These are phyloP conservation scores for Adansonia madagascariensis DNA, from an alignment of 441 rosid genomes.

Conservation along the genomic window DNA sequence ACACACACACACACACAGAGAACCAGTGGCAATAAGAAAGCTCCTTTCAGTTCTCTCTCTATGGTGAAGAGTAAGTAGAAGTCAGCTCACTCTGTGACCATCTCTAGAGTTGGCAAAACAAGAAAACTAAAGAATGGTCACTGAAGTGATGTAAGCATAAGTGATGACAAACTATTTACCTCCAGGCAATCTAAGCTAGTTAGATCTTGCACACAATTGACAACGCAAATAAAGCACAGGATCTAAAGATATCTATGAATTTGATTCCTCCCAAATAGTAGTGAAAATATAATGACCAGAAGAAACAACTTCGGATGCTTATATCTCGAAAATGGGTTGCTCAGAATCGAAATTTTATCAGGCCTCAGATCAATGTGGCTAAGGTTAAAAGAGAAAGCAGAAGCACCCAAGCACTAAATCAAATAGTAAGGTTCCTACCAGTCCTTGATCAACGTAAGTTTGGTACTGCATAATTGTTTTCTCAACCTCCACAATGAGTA, in stretches of 20 bases:
- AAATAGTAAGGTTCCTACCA: slow-evolving; percentile 48
- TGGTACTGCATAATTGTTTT: slow-evolving; percentile 83
- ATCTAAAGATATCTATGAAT: not conserved
- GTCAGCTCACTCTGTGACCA: not conserved
- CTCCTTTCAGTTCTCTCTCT: not conserved
- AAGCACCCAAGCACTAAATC: not conserved
- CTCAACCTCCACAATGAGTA: slow-evolving; percentile 82
- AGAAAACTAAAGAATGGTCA: not conserved
- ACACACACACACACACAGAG: not conserved
- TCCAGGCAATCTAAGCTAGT: not conserved
- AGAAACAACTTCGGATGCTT: slow-evolving; percentile 4
- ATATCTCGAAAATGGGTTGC: not conserved
- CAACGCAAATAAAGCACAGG: slow-evolving; percentile 10
- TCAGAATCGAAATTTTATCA: not conserved
- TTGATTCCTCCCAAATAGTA: slow-evolving; percentile 12
- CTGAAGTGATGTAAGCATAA: not conserved
- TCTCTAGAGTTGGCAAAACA: not conserved
- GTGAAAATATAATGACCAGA: not conserved
- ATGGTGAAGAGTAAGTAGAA: not conserved
- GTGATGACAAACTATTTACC: not conserved
- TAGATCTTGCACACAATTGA: slow-evolving; percentile 5
- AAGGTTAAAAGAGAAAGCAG: not conserved
- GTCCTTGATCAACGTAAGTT: slow-evolving; percentile 69
- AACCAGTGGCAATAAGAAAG: not conserved
- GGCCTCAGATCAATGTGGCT: not conserved